These are phyloP conservation scores for Linum tenue DNA, from an alignment of 345 rosid genomes.

Conservation along the genomic window DNA sequence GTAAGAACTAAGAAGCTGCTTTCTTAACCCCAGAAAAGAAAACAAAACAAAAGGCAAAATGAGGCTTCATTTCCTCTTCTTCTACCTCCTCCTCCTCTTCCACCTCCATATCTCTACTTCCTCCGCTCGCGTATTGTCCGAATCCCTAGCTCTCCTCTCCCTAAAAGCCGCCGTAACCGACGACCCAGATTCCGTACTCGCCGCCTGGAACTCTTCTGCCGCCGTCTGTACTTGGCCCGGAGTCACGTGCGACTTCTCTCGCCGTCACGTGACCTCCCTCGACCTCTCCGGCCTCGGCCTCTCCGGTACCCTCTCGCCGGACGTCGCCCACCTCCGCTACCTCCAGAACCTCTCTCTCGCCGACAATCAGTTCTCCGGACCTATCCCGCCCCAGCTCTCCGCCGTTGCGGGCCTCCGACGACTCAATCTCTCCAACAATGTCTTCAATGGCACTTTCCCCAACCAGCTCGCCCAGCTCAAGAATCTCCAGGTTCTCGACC, in stretches of 20 bases:
- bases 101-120: background rate
- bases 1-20: background rate
- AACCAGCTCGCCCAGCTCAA: conserved; percentile 24
- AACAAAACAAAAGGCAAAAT: background rate
- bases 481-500: conserved; percentile 18
- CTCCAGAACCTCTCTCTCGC: conserved; percentile 26
- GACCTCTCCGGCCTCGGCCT: conserved; percentile 19
- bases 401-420: conserved; percentile 22
- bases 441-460: conserved; percentile 33
- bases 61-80: background rate
- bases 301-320: conserved; percentile 29
- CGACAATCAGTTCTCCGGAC: conserved; percentile 31
- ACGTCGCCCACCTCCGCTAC: conserved; percentile 36
- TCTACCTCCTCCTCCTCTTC: background rate
- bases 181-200: conserved; percentile 27
- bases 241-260: conserved; percentile 23
- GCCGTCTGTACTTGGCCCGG: conserved; percentile 39
- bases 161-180: conserved; percentile 25
- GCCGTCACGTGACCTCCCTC: conserved; percentile 27
- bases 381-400: conserved; percentile 34
- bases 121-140: background rate
- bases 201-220: conserved; percentile 31
- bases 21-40: background rate
- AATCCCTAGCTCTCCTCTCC: conserved; percentile 30
- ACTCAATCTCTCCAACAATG: conserved; percentile 23